phyloP scores from a whole-genome alignment of 345 rosid genomes.

The Eucalyptus victrix region DNA sequence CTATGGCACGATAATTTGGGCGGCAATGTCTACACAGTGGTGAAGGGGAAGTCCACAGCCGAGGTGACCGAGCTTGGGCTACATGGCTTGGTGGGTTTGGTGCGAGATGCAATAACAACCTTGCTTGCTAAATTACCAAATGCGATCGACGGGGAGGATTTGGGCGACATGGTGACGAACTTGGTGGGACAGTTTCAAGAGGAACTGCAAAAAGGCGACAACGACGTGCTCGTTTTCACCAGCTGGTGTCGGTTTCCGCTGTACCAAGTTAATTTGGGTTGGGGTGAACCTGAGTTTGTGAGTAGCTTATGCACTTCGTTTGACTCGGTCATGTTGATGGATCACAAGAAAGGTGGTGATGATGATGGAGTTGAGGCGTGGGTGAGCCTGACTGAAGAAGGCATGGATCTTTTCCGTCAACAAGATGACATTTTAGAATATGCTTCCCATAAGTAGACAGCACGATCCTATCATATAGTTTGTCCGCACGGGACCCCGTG shows the following conservation, averaged over 20 bases:
- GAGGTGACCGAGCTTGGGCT: not conserved
- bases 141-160: not conserved
- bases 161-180: not conserved
- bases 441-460: not conserved
- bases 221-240: not conserved
- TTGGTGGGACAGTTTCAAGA: not conserved
- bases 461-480: not conserved
- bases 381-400: slow-evolving; percentile 10
- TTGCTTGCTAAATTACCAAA: not conserved
- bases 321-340: not conserved
- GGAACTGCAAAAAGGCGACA: not conserved
- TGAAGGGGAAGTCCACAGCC: not conserved
- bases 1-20: not conserved
- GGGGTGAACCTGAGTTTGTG: not conserved
- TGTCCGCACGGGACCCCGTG: not conserved
- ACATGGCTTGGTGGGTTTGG: not conserved
- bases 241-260: not conserved
- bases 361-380: slow-evolving; percentile 25
- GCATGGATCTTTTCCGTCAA: not conserved
- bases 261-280: not conserved
- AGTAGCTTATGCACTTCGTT: not conserved
- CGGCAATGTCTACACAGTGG: not conserved
- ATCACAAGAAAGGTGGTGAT: not conserved
- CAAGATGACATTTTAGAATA: not conserved
- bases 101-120: not conserved